Base-by-base conservation (phyloP, 2,329 filamentous ascomycete species). In the Cordyceps pruinosa region DNA sequence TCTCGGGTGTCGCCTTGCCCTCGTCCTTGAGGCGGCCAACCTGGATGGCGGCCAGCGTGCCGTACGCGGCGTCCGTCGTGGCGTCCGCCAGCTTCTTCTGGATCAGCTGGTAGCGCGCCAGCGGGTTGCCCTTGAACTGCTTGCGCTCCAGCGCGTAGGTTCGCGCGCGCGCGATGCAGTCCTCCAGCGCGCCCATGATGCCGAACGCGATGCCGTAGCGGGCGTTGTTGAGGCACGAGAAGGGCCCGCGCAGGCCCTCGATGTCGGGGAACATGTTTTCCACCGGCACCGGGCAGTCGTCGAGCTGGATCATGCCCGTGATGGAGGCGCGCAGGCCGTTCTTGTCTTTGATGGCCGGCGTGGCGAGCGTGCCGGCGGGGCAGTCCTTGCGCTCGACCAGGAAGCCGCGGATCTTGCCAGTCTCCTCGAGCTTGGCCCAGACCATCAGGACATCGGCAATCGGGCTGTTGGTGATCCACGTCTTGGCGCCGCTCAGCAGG, bases 51-150 rank as follows among this genome's bases (percentile, higher is more conserved):
- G 94, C 94, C 56, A 96, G 76, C n/a, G 90, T 89, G 44, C 94
- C 94, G 69, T 89, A 97, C 1, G 92, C 88, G 2, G 89, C 90
- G 71, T 99, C 94, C 1, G 93, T 97, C 4, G 84, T 79, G 1
- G 94, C 94, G 71, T 99, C 94, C 1, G 93, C 88, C 61, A 99
- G 79, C 78, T 99, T 99, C 83, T 97, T 97, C 79, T 99, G 94
- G 53, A 99, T 83, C 15, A 99, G 84, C 76, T 99, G 94, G 70
- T 99, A 99, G 71, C 89, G 95, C 41, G 93, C 94, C 54, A 99
- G 80, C 0, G 93, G 92, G 72, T 97, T 97, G 50, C 86, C 85
- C 77, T 95, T 96, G 82, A 99, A 99, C 72, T 99, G 94, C 75
- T 88, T 93, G 62, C 94, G 82, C 72, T 97, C 92, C 51, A 99